Evolutionary conservation across 169 alveolate genomes (phyloP).

Genomic region (Plasmodium relictum): DNA sequence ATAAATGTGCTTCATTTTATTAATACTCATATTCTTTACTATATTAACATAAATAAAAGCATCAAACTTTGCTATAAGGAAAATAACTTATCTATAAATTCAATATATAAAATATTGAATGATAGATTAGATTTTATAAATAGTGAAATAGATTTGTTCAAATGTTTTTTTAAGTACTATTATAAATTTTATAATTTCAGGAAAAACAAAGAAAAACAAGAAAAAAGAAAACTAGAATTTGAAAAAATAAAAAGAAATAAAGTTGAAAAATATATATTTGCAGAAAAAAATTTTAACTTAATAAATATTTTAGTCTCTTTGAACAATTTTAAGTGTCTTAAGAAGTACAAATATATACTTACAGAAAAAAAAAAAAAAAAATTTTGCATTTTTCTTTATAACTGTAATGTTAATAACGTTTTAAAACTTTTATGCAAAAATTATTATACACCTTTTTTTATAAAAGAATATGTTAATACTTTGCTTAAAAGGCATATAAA

Average conservation of each 20-base stretch:
- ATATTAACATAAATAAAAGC: conserved; percentile 38
- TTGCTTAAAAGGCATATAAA: conserved; percentile 45
- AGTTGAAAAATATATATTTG: not conserved
- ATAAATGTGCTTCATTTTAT: conserved; percentile 28
- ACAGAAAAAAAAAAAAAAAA: conserved; percentile 19
- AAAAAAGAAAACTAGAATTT: not conserved
- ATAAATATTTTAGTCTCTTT: conserved; percentile 35
- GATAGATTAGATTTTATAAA: conserved; percentile 44
- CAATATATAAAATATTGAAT: conserved; percentile 19
- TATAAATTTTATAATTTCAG: conserved; percentile 18
- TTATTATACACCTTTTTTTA: conserved; percentile 22
- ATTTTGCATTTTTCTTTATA: conserved; percentile 17
- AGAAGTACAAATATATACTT: conserved; percentile 53
- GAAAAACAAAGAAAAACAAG: conserved; percentile 14
- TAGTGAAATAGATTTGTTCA: conserved; percentile 41
- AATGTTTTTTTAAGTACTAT: conserved; percentile 62
- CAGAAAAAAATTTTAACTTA: conserved; percentile 26
- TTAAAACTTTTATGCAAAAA: conserved; percentile 10
- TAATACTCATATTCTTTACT: conserved; percentile 31
- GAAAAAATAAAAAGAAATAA: not conserved
- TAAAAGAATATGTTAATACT: conserved; percentile 57
- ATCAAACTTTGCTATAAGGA: conserved; percentile 1
- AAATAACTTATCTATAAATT: conserved; percentile 23
- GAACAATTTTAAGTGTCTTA: conserved; percentile 43
- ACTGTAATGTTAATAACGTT: not conserved